Evolutionary conservation across 164 flowering plant genomes (phyloP), one percentile per base, ranked within the genome.

Genomic region (Tetrastigma voinierianum): DNA sequence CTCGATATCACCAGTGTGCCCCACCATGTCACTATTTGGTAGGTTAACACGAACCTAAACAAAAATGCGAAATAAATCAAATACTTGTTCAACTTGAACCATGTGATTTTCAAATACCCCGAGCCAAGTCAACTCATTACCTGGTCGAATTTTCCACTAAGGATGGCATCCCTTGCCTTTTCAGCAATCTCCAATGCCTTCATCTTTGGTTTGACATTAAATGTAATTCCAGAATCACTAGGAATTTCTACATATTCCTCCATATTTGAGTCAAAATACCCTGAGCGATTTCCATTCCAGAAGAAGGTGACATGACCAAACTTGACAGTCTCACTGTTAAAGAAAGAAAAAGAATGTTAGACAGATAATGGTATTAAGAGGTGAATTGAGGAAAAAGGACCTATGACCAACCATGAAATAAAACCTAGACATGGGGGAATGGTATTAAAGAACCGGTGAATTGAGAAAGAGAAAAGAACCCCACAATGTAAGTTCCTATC

Each of bases 241-340:
- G 97, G 98, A 70, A 95, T 82, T 81, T 95, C 98, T n/a, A 95
- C 94, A 67, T 95, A 95, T 65, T 95, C 96, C 71, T 95, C 98
- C 92, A 95, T 59, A 23, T 83, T 80, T 14, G 80, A 24, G 62
- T 89, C 79, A 65, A 95, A 95, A 76, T 75, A 91, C 12, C 98
- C 98, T 10, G 98, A 91, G 24, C 98, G 96, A 53, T 95, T 95
- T 54, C 98, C 98, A 76, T 95, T 95, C 98, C 97, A 95, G 86
- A 95, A 95, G 73, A 95, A 95, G 25, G 98, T 95, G 62, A 95
- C 98, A 76, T 95, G 98, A 9, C 98, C 98, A 76, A 95, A 95
- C 68, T 95, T 95, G 48, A 95, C 98, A 32, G 98, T 95, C 74
- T 95, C 98, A 76, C 97, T 94, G 89, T 24, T 44, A 57, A 48